A percentile compares a stretch with the other conserved stretches of the same genome.
phyloP scores from a whole-genome alignment of 2,329 filamentous ascomycete species.

The Alternaria sp. region DNA sequence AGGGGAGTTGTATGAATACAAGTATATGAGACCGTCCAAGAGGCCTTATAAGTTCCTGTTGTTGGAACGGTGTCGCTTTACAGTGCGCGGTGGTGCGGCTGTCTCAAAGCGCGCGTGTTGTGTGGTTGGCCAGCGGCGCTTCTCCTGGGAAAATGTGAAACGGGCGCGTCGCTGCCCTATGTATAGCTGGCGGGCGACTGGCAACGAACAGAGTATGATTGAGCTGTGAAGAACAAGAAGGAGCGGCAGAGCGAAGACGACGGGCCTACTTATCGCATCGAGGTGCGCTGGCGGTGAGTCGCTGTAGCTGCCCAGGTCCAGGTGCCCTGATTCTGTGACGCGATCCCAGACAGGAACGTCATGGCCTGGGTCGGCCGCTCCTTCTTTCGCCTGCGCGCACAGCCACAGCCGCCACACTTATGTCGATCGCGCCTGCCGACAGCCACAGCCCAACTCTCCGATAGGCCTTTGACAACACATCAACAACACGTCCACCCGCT shows the following conservation, averaged over 20 bases:
- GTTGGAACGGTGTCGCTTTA: slow-evolving; percentile 11
- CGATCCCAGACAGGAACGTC: slow-evolving; percentile 22
- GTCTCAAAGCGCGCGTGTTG: slow-evolving; percentile 27
- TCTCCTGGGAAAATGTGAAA: slow-evolving; percentile 42
- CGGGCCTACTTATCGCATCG: slow-evolving; percentile 27
- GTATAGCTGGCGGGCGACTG: slow-evolving; percentile 39
- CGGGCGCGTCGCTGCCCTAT: slow-evolving; percentile 48
- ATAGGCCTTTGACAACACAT: slow-evolving; percentile 14
- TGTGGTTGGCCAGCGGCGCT: slow-evolving; percentile 43
- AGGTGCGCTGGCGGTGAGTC: slow-evolving; percentile 29
- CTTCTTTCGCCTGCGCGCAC: slow-evolving; percentile 9
- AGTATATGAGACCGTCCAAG: slow-evolving; percentile 1
- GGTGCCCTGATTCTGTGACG: slow-evolving; percentile 37
- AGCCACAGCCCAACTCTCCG: background rate
- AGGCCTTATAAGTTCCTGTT: slow-evolving; percentile 29
- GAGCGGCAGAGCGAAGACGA: background rate
- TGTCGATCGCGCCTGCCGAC: slow-evolving; percentile 12
- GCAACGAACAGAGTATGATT: slow-evolving; percentile 14
- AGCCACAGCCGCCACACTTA: slow-evolving; percentile 22
- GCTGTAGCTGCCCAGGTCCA: background rate
- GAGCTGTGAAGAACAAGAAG: slow-evolving; percentile 11
- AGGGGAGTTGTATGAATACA: slow-evolving; percentile 5
- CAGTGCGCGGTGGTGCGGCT: slow-evolving; percentile 28
- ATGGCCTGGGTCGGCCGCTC: slow-evolving; percentile 13
- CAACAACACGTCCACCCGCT: background rate